These are phyloP conservation scores for Rhynchospora breviuscula DNA, from an alignment of 176 grass and related monocot species.

Conservation along the genomic window DNA sequence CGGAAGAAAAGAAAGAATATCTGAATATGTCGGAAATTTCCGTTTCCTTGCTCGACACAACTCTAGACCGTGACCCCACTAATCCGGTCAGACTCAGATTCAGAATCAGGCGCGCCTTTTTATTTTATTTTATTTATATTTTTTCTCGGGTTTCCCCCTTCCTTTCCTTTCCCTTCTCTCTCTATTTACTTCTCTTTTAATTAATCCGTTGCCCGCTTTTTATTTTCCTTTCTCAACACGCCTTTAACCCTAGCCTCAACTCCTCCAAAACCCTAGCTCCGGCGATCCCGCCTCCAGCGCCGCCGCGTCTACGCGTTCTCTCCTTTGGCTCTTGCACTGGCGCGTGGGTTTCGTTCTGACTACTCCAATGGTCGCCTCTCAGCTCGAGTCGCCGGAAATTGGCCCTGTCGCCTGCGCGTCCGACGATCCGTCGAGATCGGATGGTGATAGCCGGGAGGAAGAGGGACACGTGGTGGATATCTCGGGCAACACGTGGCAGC, in stretches of 20 bases:
- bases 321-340: background rate
- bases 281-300: background rate
- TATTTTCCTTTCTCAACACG: background rate
- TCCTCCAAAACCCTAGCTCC: conserved; percentile 45
- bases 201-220: background rate
- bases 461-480: conserved; percentile 39
- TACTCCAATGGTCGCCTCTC: conserved; percentile 11
- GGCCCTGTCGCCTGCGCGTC: conserved; percentile 20
- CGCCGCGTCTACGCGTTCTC: conserved; percentile 13
- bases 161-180: background rate
- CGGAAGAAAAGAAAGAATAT: background rate
- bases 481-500: conserved; percentile 72
- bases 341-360: background rate
- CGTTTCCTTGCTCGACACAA: background rate
- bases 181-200: background rate
- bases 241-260: conserved; percentile 49
- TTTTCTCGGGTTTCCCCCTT: background rate
- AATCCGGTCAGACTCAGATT: background rate
- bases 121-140: background rate
- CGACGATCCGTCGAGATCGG: conserved; percentile 31
- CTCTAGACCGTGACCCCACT: background rate
- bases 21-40: background rate
- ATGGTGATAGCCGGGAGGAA: background rate
- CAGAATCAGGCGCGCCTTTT: background rate
- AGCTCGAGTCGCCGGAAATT: conserved; percentile 19